A percentile compares a stretch with the other conserved stretches of the same genome.
Conservation (phyloP, 2,329 filamentous ascomycete species). For the Furcasterigmium sp. region DNA sequence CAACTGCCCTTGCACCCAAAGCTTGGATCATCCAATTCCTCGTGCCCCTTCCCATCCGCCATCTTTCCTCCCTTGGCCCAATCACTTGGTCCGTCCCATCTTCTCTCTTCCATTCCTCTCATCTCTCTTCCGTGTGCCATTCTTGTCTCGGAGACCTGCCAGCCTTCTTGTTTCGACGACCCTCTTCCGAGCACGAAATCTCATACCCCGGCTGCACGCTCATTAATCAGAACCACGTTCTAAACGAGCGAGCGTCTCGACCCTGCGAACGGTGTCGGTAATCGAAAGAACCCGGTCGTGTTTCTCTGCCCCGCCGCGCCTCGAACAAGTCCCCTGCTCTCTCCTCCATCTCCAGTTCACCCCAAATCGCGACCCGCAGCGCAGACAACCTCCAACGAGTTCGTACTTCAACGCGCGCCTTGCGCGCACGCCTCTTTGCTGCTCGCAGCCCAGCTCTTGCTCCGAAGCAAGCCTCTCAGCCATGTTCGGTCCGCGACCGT, state of each 20-base stretch:
- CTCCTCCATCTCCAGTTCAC: no score
- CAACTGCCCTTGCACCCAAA: neutral
- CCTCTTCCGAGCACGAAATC: no score
- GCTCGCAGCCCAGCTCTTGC: neutral
- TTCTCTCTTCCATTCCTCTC: slow-evolving; percentile 1
- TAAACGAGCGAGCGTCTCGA: no score
- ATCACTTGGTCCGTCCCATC: slow-evolving; percentile 1
- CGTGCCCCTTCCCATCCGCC: slow-evolving; percentile 1
- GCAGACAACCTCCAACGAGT: no score
- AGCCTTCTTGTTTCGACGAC: neutral
- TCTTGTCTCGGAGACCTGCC: neutral
- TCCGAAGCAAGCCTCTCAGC: neutral
- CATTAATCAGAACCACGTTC: no score
- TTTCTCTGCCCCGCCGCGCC: neutral
- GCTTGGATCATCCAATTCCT: slow-evolving; percentile 4
- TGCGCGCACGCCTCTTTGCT: neutral
- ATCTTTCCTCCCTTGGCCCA: slow-evolving; percentile 1
- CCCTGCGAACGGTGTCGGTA: no score
- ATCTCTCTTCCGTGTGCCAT: neutral
- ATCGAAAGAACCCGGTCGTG: neutral
- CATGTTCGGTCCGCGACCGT: neutral
- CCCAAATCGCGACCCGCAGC: no score
- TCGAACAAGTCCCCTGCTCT: no score
- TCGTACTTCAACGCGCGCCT: no score
- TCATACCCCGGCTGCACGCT: no score